Evolutionary conservation across 2,329 filamentous ascomycete species (phyloP), one percentile per base, ranked within the genome.

Genomic region (Fusarium lateritium): DNA sequence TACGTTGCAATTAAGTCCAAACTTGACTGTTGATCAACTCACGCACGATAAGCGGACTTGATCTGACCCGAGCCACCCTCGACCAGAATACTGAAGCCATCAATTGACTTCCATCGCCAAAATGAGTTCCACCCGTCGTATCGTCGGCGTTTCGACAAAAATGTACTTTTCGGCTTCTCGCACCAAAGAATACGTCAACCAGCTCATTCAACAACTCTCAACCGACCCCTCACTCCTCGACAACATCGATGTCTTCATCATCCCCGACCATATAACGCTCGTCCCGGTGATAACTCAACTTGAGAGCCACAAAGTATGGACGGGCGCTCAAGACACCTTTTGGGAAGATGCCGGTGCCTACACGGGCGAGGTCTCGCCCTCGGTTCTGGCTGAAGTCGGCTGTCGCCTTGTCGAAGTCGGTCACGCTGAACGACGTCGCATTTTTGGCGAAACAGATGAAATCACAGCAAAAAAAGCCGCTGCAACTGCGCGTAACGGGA

Each of bases 321-420:
- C 45, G 26, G 94, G 93, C 57, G 93, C 93, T 0, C 93, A 97
- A 77, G 91, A 96, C 79, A 88, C 88, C 68, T 90, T 89, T 79
- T 88, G 85, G 83, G 89, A 93, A 68, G 86, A 92, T 72, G 78
- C 81, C 44, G 93, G 94, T 60, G 87, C 93, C 2, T 94, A 88
- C 77, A 97, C 93, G 0, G 93, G 93, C 56, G 91, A 94, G 74
- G 87, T 94, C 33, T 94, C 91, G 7, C 90, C 93, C 0, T 77
- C 86, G 6, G 87, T 90, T 3, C 83, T 97, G 24, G 81, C 83
- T 50, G 87, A 91, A 59, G 84, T 92, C 0, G 92, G 92, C 40
- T 92, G 89, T 50, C 84, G 83, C 19, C 86, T 97, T 49, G 90
- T 96, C 11, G 92, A 94, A 76, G 83, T 97, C 7, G 92, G 92